Base-by-base conservation (phyloP, 306 rosid genomes). In the Adenanthera pavonina region DNA sequence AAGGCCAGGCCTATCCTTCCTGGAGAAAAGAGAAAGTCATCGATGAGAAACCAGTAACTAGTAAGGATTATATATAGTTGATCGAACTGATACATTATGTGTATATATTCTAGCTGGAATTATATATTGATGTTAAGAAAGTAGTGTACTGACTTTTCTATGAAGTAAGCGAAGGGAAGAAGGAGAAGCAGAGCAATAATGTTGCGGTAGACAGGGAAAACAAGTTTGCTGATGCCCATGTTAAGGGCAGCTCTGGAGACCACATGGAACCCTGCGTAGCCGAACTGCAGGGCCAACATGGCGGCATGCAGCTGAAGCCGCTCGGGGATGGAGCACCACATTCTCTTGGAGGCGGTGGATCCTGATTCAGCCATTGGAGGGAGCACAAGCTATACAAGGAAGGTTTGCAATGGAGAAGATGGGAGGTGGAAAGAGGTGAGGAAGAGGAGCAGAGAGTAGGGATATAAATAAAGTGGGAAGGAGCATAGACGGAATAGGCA, bases 221-320 rank as follows among this genome's bases (percentile, higher is more conserved):
- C 99, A 14, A 95, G 94, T 83, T 95, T 95, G 83, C 97, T 90
- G 20, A 95, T 78, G 77, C 99, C 99, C 99, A 95, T 95, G 74
- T 95, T 95, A 20, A 95, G 99, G 76, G 99, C 99, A 80, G 94
- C 92, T 79, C 99, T 86, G 0, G 99, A 95, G 79, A 95, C 99
- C 0, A 95, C 98, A 77, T 95, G 99, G 80, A 95, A 95, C 0
- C 99, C 99, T 1, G 99, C 99, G 16, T 95, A 95, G 16, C 99
- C 99, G 75, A 95, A 92, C 85, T 95, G 99, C 83, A 95, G 80
- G 82, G 91, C 94, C 90, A 95, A 40, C 99, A 95, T 95, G 85
- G 99, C 99, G 11, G 78, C 99, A 76, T 95, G 99, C 83, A 95
- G 97, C 70, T 92, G 99, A 68, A 95, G 25, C 14, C 83, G 71